Conservation (phyloP, 2,329 filamentous ascomycete species). For the Fonsecaea monophora region DNA sequence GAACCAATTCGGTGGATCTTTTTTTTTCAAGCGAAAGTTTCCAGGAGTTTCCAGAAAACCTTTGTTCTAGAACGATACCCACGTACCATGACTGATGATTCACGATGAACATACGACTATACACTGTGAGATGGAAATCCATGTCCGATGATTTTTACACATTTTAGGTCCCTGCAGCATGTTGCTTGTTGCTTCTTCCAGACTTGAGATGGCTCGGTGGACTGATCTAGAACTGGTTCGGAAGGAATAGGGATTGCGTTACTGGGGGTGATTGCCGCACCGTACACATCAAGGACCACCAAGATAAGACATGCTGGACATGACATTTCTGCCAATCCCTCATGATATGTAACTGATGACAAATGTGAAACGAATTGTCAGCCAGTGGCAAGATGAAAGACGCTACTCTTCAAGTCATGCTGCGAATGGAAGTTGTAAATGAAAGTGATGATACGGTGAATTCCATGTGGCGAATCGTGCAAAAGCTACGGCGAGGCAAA, state of each 20-base stretch:
- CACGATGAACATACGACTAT: background rate
- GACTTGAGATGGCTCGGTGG: background rate
- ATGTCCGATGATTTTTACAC: background rate
- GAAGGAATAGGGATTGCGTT: background rate
- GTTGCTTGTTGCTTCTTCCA: background rate
- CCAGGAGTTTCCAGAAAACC: slow-evolving; percentile 1
- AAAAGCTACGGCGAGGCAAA: background rate
- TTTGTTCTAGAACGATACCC: slow-evolving; percentile 3
- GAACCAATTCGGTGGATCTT: background rate
- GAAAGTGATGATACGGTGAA: background rate
- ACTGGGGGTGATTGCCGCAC: background rate
- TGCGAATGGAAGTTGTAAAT: background rate
- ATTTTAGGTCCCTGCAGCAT: background rate
- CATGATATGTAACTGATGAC: background rate
- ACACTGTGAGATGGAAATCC: background rate
- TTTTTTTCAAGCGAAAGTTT: background rate
- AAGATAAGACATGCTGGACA: background rate
- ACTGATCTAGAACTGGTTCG: background rate
- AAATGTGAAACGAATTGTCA: background rate
- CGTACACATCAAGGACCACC: background rate
- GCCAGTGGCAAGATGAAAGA: background rate
- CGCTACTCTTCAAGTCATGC: background rate
- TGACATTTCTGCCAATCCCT: background rate
- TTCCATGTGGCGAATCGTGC: background rate
- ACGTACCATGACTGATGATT: background rate